Evolutionary conservation across 805 yeast genomes (phyloP).

Genomic region (Zygosaccharomyces rouxii): DNA sequence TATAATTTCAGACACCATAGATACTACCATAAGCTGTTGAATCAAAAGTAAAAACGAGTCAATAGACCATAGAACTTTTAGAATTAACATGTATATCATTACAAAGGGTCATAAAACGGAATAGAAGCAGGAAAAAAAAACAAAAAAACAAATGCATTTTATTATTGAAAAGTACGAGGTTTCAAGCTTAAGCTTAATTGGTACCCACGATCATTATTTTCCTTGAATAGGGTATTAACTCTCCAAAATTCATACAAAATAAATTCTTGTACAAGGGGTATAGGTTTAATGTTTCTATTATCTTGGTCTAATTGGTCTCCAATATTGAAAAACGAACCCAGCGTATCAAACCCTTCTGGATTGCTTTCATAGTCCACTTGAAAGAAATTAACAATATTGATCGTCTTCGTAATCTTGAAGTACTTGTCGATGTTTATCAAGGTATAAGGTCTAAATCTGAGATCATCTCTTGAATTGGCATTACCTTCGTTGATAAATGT

Average conservation of each 20-base stretch:
- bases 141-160: not conserved
- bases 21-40: not conserved
- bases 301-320: slow-evolving; percentile 27
- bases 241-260: slow-evolving; percentile 68
- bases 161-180: slow-evolving; percentile 13
- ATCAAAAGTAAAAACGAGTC: not conserved
- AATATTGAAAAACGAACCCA: slow-evolving; percentile 28
- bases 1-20: not conserved
- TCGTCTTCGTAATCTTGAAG: slow-evolving; percentile 57
- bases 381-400: slow-evolving; percentile 62
- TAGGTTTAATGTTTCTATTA: slow-evolving; percentile 32
- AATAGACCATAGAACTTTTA: no score
- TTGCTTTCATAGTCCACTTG: slow-evolving; percentile 52
- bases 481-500: slow-evolving; percentile 84
- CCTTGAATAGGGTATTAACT: slow-evolving; percentile 53
- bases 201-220: slow-evolving; percentile 69
- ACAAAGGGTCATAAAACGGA: no score
- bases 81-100: not conserved
- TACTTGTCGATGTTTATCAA: slow-evolving; percentile 73
- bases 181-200: slow-evolving; percentile 55
- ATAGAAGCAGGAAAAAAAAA: no score
- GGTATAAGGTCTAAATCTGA: slow-evolving; percentile 43
- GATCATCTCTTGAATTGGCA: slow-evolving; percentile 58
- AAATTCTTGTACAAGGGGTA: slow-evolving; percentile 43
- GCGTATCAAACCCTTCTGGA: slow-evolving; percentile 18